Percentiles rank a stretch among this genome's conserved stretches.
Conservation (phyloP, 306 rosid genomes). For the Macrotyloma uniflorum region DNA sequence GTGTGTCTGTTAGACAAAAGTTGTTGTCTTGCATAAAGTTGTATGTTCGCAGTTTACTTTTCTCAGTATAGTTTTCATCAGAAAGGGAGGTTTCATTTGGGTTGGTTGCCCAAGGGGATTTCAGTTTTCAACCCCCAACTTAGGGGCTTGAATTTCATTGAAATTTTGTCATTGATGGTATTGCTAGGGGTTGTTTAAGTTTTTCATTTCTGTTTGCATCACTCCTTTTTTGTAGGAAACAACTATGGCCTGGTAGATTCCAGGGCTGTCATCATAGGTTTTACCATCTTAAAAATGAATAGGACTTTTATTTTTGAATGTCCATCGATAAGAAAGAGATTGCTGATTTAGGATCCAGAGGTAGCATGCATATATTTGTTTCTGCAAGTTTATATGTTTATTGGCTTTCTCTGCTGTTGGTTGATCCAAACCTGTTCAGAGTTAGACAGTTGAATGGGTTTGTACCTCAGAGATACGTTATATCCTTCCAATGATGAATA, state of each 20-base stretch:
- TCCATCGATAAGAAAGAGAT: background rate
- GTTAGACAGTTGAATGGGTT: background rate
- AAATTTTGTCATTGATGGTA: background rate
- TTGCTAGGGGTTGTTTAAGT: background rate
- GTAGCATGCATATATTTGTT: background rate
- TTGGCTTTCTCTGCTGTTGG: slow-evolving; percentile 1
- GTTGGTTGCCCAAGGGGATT: background rate
- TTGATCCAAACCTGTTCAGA: background rate
- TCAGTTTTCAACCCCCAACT: background rate
- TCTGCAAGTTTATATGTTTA: slow-evolving; percentile 1
- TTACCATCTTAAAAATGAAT: background rate
- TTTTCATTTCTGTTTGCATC: slow-evolving; percentile 20
- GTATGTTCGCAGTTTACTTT: slow-evolving; percentile 8
- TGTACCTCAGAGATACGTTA: background rate
- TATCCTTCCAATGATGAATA: background rate
- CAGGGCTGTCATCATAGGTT: background rate
- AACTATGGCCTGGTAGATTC: background rate
- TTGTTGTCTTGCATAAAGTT: background rate
- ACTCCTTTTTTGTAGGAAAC: background rate
- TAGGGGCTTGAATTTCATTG: slow-evolving; percentile 1
- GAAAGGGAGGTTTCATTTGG: background rate
- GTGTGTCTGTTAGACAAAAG: background rate
- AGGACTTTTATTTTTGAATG: background rate
- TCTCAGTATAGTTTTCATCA: background rate
- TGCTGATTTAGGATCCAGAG: slow-evolving; percentile 5